These are phyloP conservation scores for Sugiyamaella smithiae DNA, from an alignment of 805 yeast genomes.

Conservation along the genomic window DNA sequence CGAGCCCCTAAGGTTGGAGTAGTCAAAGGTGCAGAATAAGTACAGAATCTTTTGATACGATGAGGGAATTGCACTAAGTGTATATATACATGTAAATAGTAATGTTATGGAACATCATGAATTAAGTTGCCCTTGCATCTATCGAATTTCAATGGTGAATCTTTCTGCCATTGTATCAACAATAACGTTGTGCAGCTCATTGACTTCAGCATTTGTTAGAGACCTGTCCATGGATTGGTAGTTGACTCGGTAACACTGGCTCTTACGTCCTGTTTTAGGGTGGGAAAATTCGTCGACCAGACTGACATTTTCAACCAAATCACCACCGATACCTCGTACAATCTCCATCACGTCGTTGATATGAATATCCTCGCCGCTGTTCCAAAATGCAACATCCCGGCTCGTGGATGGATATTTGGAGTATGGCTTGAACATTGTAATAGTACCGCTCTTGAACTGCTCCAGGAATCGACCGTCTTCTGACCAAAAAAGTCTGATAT, in stretches of 20 bases:
- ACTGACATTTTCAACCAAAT: slow-evolving; percentile 80
- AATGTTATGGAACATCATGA: neutral
- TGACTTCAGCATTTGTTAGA: slow-evolving; percentile 81
- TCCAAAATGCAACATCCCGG: slow-evolving; percentile 92
- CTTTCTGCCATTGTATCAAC: slow-evolving; percentile 51
- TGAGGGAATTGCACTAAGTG: too few species aligned
- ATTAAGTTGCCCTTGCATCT: neutral
- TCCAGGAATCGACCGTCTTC: slow-evolving; percentile 67
- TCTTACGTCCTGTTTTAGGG: slow-evolving; percentile 71
- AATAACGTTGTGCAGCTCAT: slow-evolving; percentile 64
- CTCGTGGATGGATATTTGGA: slow-evolving; percentile 85
- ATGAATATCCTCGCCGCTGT: slow-evolving; percentile 46
- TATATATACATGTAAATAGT: slow-evolving; percentile 10
- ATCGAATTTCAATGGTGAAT: slow-evolving; percentile 57
- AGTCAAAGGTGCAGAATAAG: slow-evolving; percentile 57
- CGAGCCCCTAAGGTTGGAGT: slow-evolving; percentile 96
- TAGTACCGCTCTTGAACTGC: slow-evolving; percentile 67
- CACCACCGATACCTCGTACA: slow-evolving; percentile 78
- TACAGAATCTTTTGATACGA: neutral
- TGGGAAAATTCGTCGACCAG: slow-evolving; percentile 79
- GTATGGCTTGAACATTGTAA: slow-evolving; percentile 77
- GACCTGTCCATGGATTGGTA: slow-evolving; percentile 96
- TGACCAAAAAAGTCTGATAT: slow-evolving; percentile 91
- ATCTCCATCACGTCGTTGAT: slow-evolving; percentile 93
- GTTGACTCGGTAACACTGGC: slow-evolving; percentile 85